Evolutionary conservation across 352 stramenopile genomes (phyloP), one percentile per base, ranked within the genome.

Genomic region (Stephanocyclus meneghinianus): DNA sequence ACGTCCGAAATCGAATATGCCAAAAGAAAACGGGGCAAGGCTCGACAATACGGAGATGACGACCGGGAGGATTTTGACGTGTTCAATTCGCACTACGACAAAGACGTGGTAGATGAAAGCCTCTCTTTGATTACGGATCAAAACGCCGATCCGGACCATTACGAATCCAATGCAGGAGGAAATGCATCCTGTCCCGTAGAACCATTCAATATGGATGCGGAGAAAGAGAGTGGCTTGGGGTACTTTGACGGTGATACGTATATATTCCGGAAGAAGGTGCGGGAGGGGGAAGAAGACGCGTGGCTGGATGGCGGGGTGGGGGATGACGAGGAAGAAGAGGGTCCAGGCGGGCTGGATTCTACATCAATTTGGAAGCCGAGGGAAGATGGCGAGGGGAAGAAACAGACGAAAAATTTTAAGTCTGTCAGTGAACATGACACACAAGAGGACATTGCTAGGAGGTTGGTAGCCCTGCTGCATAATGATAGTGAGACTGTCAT

Each of bases 181-280:
- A 84, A 84, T 55, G 77, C 77, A 26, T 61, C 40, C 1, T 85
- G 78, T 74, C 82, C 82, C 8, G 71, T 93, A 18, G 88, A 93
- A 80, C 84, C 88, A 1, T 93, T 93, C 78, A 85, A 93, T 69
- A 90, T 93, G 83, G 74, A 90, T 45, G 62, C 85, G 26, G 88
- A 93, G 71, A 68, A 81, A 50, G 81, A 84, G 8, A 74, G 90
- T 60, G 88, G 88, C 11, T 82, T 76, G 45, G 86, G 87, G 48
- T 91, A 87, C 59, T 91, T 93, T 75, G 86, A 90, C 51, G 86
- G 86, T 50, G 85, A 90, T 73, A 93, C 84, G 2, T 91, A 91
- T 62, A 63, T 91, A 30, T 91, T 90, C 80, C 74, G 84, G 37
- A 76, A 82, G 51, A 74, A 56, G n/a, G 30, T 42, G 4, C 59